phyloP scores from a whole-genome alignment of 805 yeast species.

The Cyberlindnera xylosilytica region DNA sequence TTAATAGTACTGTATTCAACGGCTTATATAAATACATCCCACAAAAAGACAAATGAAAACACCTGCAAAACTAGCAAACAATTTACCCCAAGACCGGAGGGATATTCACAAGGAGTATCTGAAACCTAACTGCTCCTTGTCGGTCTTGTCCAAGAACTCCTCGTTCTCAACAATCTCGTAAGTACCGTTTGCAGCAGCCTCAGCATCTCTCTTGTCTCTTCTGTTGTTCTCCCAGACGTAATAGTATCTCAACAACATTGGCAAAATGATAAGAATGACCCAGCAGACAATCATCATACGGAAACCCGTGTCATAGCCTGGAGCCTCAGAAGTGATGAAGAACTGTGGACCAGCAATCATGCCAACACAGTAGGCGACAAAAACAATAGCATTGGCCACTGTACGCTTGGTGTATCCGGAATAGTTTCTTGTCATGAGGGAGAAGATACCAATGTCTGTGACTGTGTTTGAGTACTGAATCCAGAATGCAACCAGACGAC shows the following conservation, averaged over 20 bases:
- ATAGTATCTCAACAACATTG: slow-evolving; percentile 6
- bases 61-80: too few relatives aligned
- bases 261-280: slow-evolving; percentile 6
- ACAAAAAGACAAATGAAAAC: too few relatives aligned
- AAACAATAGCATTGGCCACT: slow-evolving; percentile 2
- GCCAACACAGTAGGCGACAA: slow-evolving; percentile 9
- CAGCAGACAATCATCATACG: slow-evolving; percentile 8
- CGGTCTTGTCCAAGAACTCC: slow-evolving; percentile 12
- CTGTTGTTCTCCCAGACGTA: slow-evolving; percentile 8
- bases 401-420: slow-evolving; percentile 7
- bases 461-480: slow-evolving; percentile 4
- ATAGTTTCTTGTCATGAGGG: slow-evolving; percentile 5
- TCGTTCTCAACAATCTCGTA: slow-evolving; percentile 4
- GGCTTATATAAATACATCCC: too few relatives aligned
- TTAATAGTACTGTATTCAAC: too few relatives aligned
- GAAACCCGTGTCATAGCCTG: slow-evolving; percentile 8
- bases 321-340: slow-evolving; percentile 5
- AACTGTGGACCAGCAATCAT: slow-evolving; percentile 8
- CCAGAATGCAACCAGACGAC: slow-evolving; percentile 8
- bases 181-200: neutral
- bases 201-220: slow-evolving; percentile 5
- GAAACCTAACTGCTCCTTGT: slow-evolving; percentile 8
- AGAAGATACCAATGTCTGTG: slow-evolving; percentile 2
- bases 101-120: slow-evolving; percentile 8
- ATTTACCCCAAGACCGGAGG: too few relatives aligned